Percentiles rank a stretch among this genome's conserved stretches.
phyloP scores from a whole-genome alignment of 2,329 filamentous ascomycete species.

The Penicillium sp. region DNA sequence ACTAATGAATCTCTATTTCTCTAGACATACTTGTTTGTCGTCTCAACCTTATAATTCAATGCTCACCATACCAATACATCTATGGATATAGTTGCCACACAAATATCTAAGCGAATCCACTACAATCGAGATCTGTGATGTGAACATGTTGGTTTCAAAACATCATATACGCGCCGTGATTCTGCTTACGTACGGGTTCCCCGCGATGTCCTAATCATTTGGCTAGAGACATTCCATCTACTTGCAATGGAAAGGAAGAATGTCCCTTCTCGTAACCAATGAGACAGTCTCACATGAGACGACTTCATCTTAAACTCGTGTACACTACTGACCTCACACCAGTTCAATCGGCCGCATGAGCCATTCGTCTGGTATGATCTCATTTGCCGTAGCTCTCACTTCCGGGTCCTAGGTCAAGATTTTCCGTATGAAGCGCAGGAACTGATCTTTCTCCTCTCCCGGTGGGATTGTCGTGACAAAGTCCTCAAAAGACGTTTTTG shows the following conservation, averaged over 20 bases:
- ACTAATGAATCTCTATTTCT: too few species aligned
- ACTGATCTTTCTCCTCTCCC: conserved; percentile 3
- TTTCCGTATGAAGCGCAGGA: conserved; percentile 3
- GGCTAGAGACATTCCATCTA: background rate
- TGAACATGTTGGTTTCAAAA: too few species aligned
- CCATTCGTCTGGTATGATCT: conserved; percentile 2
- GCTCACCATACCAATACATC: too few species aligned
- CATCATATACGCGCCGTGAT: too few species aligned
- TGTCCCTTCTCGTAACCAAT: background rate
- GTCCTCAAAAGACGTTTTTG: conserved; percentile 3
- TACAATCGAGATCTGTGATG: too few species aligned
- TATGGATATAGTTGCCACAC: too few species aligned
- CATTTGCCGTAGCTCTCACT: conserved; percentile 3
- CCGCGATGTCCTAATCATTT: background rate
- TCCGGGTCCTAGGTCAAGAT: conserved; percentile 3
- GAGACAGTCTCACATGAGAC: background rate
- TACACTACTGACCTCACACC: background rate
- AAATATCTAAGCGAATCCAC: too few species aligned
- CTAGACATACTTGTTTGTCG: too few species aligned
- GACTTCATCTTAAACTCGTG: background rate
- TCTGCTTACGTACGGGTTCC: too few species aligned
- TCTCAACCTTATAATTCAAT: too few species aligned
- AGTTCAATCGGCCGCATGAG: conserved; percentile 1
- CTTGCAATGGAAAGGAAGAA: background rate
- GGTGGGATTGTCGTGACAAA: conserved; percentile 5